phyloP scores from a whole-genome alignment of 2,329 filamentous ascomycete species.

The Calonectria honghensis region DNA sequence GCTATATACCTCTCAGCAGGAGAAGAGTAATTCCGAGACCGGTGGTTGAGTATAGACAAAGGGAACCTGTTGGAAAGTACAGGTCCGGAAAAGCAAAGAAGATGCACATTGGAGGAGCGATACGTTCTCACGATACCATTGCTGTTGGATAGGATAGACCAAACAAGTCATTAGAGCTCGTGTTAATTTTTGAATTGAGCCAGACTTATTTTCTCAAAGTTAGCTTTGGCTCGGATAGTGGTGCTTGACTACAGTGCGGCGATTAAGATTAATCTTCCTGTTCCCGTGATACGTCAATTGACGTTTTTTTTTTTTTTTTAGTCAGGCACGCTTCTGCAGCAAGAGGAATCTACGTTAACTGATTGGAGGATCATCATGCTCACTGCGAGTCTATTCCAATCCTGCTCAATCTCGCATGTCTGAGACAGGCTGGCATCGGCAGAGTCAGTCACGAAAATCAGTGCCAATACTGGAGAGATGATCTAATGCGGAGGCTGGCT shows the following conservation, averaged over 20 bases:
- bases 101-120: neutral
- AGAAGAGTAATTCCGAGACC: neutral
- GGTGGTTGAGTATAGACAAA: neutral
- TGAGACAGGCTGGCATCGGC: neutral
- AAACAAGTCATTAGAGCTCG: neutral
- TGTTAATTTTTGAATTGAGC: conserved; percentile 10
- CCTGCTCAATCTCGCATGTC: neutral
- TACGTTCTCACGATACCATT: neutral
- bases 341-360: neutral
- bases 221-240: neutral
- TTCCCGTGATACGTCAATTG: neutral
- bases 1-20: neutral
- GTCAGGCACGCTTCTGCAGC: neutral
- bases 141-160: neutral
- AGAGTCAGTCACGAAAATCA: neutral
- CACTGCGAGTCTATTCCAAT: neutral
- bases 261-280: neutral
- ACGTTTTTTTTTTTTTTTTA: neutral
- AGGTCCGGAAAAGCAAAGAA: neutral
- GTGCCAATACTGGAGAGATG: neutral
- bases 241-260: neutral
- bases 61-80: neutral
- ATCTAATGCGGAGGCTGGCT: neutral
- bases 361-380: neutral
- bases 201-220: neutral